Base-by-base conservation (phyloP, 2,329 filamentous ascomycete genomes). In the Chrysoporthe cubensis region DNA sequence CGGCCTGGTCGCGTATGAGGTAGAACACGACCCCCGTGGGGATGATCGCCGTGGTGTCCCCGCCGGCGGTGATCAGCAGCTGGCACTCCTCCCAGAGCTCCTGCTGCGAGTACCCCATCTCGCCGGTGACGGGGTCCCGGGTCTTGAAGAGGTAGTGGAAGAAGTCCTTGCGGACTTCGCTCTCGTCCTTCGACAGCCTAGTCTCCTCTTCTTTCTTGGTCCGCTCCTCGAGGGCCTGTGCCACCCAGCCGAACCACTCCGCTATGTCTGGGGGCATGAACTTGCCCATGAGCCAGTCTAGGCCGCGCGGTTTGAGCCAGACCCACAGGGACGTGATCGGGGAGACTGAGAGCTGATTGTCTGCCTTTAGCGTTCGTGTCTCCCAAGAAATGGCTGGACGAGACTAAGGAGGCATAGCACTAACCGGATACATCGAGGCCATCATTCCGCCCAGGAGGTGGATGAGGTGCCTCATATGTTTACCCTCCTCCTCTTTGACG, bases 71-170 rank as follows among this genome's bases (percentile, higher is more conserved):
- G 18, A 70, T 62, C 8, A 70, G 56, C 26, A 61, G n/a, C 54
- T 74, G 72, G 5, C 69, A 72, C 68, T 75, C 74, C 21, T 73
- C 72, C 32, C 68, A 73, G 7, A 75, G 69, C 50, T 75, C 74
- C 2, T 70, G 58, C 0, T 62, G 32, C 8, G 58, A 71, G 48
- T 74, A 75, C 14, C 73, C 73, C 2, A 40, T 44, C n/a, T 66
- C 66, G 46, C 74, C 74, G 1, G 74, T 74, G 50, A 72, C 69
- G 2, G 73, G 73, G 4, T 75, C 74, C 13, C 64, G 62, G 0
- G 71, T 69, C 18, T 68, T 50, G 59, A 73, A 67, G 21, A 75
- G 67, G 44, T 73, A 71, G 43, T 74, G 69, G 34, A 74, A 74
- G 44, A 75, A 73, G 66, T 74, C 74, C 32, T 71, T 75, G 62